Percentiles rank a stretch among this genome's conserved stretches.
Evolutionary conservation across 441 rosid genomes (phyloP).

Genomic region (Aleurites moluccanus): DNA sequence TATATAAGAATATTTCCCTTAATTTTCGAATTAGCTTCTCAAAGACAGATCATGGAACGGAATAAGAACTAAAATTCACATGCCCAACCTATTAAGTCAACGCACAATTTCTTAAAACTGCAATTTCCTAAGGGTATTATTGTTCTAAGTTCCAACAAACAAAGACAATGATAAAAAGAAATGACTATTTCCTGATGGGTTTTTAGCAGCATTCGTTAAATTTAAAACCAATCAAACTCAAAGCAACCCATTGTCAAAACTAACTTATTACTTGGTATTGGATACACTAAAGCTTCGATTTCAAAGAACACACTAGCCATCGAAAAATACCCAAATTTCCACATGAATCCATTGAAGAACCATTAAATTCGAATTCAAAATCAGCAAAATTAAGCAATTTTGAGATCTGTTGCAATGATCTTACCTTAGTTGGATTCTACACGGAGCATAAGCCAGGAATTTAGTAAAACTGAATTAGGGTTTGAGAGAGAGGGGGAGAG

Average conservation of each 20-base stretch:
- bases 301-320: not conserved
- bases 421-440: slow-evolving; percentile 20
- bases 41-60: not conserved
- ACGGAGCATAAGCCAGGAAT: not conserved
- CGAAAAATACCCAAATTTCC: not conserved
- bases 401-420: slow-evolving; percentile 21
- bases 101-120: too few species aligned
- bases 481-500: not conserved
- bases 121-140: not conserved
- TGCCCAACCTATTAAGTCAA: not conserved
- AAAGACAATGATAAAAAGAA: slow-evolving; percentile 3
- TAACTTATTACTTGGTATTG: too few species aligned
- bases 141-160: not conserved
- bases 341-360: not conserved
- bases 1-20: not conserved
- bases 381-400: not conserved
- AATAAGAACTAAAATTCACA: not conserved
- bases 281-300: not conserved
- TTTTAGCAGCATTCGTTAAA: slow-evolving; percentile 14
- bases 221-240: not conserved
- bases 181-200: not conserved
- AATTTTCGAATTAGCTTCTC: not conserved
- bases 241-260: too few species aligned
- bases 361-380: not conserved
- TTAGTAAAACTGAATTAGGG: slow-evolving; percentile 20